Conservation (phyloP, 371 early-diverging fungal genomes). For the Circinella minor region DNA sequence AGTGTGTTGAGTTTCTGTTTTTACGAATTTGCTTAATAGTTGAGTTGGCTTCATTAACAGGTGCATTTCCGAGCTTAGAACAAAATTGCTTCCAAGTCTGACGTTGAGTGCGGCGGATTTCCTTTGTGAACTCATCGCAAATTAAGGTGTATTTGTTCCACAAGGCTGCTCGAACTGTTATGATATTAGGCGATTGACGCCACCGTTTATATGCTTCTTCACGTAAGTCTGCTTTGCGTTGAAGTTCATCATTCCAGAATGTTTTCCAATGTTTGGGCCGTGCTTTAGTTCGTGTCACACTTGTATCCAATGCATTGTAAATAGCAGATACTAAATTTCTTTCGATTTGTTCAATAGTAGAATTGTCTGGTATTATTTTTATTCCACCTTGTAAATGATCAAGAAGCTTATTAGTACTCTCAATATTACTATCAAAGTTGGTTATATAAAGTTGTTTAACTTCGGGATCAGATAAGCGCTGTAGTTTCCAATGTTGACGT, state of each 20-base stretch:
- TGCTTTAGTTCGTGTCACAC: neutral
- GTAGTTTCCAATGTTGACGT: constrained; percentile 11
- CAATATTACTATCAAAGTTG: neutral
- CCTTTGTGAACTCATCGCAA: neutral
- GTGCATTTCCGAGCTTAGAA: constrained; percentile 4
- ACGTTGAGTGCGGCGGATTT: neutral
- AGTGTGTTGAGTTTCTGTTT: neutral
- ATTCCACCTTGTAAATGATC: neutral
- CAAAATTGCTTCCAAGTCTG: constrained; percentile 17
- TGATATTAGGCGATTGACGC: neutral
- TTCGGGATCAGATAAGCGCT: constrained; percentile 1
- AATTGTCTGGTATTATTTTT: neutral
- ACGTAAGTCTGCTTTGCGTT: neutral
- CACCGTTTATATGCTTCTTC: constrained; percentile 15
- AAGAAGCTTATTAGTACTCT: neutral
- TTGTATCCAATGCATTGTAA: constrained; percentile 12
- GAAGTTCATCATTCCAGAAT: constrained; percentile 17
- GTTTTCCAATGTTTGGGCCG: constrained; percentile 8
- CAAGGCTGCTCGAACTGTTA: neutral
- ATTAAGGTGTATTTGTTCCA: neutral
- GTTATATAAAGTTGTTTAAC: neutral
- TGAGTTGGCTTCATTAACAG: neutral
- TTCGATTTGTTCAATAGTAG: neutral
- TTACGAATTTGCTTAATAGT: constrained; percentile 7
- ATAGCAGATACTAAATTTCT: neutral